A percentile compares a stretch with the other conserved stretches of the same genome.
Conservation (phyloP, 169 alveolate genomes). For the Plasmodium gonderi region DNA sequence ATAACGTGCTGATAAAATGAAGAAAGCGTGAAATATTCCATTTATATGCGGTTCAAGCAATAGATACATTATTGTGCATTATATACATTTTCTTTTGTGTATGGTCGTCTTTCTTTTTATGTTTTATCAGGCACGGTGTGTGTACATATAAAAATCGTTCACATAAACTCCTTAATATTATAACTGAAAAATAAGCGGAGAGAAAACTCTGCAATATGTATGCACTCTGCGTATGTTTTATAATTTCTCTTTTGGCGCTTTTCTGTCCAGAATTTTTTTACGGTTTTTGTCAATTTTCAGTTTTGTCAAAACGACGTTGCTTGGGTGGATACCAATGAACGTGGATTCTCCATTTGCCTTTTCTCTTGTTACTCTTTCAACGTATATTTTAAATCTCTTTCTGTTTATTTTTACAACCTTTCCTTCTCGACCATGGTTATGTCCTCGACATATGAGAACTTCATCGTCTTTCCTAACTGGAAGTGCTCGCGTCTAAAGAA, state of each 20-base stretch:
- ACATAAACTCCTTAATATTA: no score
- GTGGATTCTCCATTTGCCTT: constrained; percentile 93
- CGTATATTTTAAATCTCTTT: constrained; percentile 96
- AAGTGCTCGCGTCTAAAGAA: constrained; percentile 91
- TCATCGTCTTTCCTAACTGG: constrained; percentile 99
- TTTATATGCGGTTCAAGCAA: no score
- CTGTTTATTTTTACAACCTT: constrained; percentile 98
- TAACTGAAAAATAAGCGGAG: no score
- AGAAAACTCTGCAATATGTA: background rate
- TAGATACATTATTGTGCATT: no score
- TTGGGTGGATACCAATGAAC: constrained; percentile 96
- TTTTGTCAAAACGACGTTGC: constrained; percentile 96
- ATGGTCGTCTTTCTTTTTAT: no score
- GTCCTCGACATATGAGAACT: constrained; percentile 97
- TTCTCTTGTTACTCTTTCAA: constrained; percentile 97
- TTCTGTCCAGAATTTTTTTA: constrained; percentile 92
- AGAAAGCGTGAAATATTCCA: no score
- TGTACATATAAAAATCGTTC: no score
- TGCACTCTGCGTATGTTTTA: background rate
- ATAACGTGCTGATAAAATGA: no score
- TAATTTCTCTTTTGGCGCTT: constrained; percentile 79
- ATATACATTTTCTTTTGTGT: no score
- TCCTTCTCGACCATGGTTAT: constrained; percentile 97
- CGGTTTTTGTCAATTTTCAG: constrained; percentile 96
- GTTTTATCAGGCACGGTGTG: no score